Evolutionary conservation across 176 grass and related monocot genomes (phyloP).

Genomic region (Luzula sylvatica): DNA sequence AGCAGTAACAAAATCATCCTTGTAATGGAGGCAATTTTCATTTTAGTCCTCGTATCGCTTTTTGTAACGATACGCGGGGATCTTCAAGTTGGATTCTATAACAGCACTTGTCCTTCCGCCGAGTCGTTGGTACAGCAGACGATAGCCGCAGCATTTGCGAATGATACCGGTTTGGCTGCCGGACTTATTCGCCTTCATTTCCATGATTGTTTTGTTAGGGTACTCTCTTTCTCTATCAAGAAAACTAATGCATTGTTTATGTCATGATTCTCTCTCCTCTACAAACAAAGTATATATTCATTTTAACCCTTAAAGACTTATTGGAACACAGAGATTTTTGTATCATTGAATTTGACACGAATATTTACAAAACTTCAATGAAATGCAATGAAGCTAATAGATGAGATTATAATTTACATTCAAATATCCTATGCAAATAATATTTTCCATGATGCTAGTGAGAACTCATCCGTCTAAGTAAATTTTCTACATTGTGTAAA

Average conservation of each 20-base stretch:
- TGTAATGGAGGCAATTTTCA: not conserved
- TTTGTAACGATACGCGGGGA: not conserved
- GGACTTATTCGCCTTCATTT: conserved; percentile 63
- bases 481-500: too few species aligned
- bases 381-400: too few species aligned
- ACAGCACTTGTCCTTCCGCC: conserved; percentile 27
- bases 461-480: too few species aligned
- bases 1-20: conserved; percentile 2
- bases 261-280: not conserved
- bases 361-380: too few species aligned
- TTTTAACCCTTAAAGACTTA: too few species aligned
- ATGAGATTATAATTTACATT: too few species aligned
- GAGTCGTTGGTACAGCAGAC: conserved; percentile 37
- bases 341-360: too few species aligned
- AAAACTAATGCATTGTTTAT: not conserved
- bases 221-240: conserved; percentile 3
- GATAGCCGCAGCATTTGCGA: conserved; percentile 21
- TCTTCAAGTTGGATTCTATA: conserved; percentile 49
- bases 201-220: conserved; percentile 85
- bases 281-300: not conserved
- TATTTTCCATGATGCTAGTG: too few species aligned
- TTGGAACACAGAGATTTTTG: too few species aligned
- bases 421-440: too few species aligned
- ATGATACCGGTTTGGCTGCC: conserved; percentile 41
- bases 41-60: not conserved